Percentiles rank a stretch among this genome's conserved stretches.
phyloP scores from a whole-genome alignment of 2,329 filamentous ascomycete species.

The Colletotrichum tamarilloi region DNA sequence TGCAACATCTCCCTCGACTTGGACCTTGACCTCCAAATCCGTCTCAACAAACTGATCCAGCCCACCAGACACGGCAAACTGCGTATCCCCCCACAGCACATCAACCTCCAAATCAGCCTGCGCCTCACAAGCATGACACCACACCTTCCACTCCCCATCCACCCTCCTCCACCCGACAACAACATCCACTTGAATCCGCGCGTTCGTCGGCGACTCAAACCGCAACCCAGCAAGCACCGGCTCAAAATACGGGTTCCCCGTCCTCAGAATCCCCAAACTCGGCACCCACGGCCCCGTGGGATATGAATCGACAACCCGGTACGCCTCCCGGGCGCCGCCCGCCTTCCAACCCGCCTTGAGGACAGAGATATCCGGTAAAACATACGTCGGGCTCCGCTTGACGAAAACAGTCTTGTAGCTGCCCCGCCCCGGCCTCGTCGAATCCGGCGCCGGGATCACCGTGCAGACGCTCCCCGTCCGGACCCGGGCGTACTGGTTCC shows the following conservation, averaged over 20 bases:
- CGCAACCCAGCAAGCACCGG: neutral
- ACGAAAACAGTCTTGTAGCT: neutral
- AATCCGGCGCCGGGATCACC: neutral
- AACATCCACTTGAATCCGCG: neutral
- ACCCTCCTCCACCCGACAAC: neutral
- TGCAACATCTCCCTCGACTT: neutral
- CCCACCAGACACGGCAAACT: neutral
- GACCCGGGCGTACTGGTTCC: neutral
- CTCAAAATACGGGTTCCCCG: neutral
- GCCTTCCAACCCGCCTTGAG: neutral
- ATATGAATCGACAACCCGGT: neutral
- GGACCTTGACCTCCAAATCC: neutral
- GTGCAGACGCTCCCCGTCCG: neutral
- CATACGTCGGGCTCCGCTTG: neutral
- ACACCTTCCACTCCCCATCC: neutral
- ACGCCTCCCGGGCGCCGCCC: neutral
- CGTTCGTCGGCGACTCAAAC: conserved; percentile 1
- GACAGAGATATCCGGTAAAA: neutral
- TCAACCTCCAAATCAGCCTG: neutral
- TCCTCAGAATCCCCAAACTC: neutral
- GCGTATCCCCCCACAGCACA: neutral
- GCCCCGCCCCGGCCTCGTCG: neutral
- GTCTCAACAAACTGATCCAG: neutral
- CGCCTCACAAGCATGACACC: neutral
- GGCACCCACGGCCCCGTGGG: neutral